Evolutionary conservation across 257 asterid genomes (phyloP).

Genomic region (Scutellaria galericulata): DNA sequence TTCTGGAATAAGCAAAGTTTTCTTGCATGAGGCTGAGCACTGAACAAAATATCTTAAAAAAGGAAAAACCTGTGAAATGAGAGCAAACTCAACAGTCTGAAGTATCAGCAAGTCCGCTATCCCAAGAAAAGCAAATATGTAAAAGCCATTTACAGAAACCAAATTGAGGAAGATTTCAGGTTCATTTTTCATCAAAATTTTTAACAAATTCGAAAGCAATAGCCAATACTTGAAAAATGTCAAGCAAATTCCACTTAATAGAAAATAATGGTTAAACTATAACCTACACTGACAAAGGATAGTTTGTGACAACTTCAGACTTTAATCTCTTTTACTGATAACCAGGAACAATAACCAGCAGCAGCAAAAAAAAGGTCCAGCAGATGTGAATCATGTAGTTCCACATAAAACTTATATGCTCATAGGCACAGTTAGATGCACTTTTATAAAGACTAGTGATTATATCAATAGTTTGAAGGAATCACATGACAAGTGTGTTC

Average conservation of each 20-base stretch:
- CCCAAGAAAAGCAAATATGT: background rate
- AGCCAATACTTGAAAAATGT: background rate
- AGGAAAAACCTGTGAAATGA: constrained; percentile 7
- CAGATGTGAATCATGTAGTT: constrained; percentile 2
- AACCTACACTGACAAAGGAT: constrained; percentile 9
- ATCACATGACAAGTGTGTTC: constrained; percentile 1
- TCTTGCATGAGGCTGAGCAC: background rate
- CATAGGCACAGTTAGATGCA: background rate
- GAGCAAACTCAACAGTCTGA: background rate
- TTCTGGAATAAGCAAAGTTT: constrained; percentile 15
- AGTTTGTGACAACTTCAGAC: constrained; percentile 1
- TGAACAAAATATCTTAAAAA: constrained; percentile 9
- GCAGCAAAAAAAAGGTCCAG: background rate
- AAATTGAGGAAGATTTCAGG: background rate
- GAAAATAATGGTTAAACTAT: constrained; percentile 21
- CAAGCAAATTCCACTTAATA: background rate
- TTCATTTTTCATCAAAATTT: constrained; percentile 14
- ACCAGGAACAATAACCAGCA: background rate
- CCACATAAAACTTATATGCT: background rate
- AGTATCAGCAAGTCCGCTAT: constrained; percentile 2
- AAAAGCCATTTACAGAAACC: constrained; percentile 1
- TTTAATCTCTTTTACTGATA: background rate
- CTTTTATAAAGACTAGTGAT: background rate
- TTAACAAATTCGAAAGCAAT: background rate
- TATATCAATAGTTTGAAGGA: background rate